Conservation (phyloP, 2,329 filamentous ascomycete species). For the Apiospora rasikravindrae region DNA sequence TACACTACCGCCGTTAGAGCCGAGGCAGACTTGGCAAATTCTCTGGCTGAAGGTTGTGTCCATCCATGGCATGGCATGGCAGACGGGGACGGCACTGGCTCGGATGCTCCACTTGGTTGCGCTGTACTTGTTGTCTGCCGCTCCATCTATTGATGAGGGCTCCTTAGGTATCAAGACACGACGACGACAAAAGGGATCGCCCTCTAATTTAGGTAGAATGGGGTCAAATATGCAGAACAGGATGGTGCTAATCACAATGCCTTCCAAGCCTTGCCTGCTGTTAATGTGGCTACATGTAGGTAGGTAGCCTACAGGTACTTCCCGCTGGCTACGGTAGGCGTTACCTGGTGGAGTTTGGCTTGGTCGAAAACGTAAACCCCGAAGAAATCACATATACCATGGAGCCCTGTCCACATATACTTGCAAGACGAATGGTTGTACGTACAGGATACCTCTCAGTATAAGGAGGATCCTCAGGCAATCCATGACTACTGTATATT, state of each 20-base stretch:
- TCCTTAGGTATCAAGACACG: slow-evolving; percentile 8
- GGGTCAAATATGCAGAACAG: neutral
- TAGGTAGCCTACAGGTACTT: no score
- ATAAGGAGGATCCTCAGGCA: neutral
- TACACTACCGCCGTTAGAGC: slow-evolving; percentile 10
- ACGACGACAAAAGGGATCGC: neutral
- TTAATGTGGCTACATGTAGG: neutral
- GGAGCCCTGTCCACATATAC: neutral
- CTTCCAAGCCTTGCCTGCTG: neutral
- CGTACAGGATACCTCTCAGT: neutral
- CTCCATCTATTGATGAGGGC: neutral
- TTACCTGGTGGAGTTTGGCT: neutral
- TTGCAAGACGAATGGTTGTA: neutral
- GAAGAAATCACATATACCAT: neutral
- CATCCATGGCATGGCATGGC: neutral
- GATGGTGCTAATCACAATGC: neutral
- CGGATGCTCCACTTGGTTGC: neutral
- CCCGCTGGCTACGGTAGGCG: neutral
- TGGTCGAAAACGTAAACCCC: neutral
- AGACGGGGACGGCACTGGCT: neutral
- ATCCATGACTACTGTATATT: neutral
- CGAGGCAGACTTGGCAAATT: neutral
- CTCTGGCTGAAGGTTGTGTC: neutral
- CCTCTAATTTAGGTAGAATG: slow-evolving; percentile 4
- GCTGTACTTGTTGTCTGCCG: neutral